Evolutionary conservation across 495 filamentous ascomycete species (phyloP).

Genomic region (Aspergillus affinis): DNA sequence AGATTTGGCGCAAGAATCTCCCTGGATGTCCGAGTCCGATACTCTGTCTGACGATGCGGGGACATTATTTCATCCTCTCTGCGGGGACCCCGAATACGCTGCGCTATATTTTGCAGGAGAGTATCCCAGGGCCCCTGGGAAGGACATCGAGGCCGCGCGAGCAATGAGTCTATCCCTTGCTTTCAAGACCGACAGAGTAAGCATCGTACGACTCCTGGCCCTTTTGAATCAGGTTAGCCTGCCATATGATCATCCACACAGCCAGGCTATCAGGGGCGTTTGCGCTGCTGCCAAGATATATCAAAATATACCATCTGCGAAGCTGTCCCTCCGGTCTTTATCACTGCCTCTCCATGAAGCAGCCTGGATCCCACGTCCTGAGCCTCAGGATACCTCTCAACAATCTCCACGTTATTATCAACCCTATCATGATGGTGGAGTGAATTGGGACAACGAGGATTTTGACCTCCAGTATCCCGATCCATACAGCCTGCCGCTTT

Average conservation of each 20-base stretch:
- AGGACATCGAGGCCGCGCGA: not conserved
- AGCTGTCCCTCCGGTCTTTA: not conserved
- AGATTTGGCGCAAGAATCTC: not conserved
- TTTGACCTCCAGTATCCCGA: not conserved
- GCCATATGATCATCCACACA: not conserved
- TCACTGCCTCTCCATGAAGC: constrained; percentile 1
- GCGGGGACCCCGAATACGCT: not conserved
- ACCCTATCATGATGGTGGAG: not conserved
- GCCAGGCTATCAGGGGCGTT: not conserved
- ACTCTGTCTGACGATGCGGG: not conserved
- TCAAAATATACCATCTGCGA: not conserved
- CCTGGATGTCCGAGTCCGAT: not conserved
- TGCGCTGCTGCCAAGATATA: constrained; percentile 4
- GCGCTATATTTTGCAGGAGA: constrained; percentile 5
- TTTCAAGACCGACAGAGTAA: constrained; percentile 1
- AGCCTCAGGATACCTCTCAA: not conserved
- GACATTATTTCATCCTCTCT: not conserved
- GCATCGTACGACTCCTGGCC: not conserved
- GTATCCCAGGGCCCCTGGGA: not conserved
- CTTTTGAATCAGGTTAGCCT: constrained; percentile 2
- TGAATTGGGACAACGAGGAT: not conserved
- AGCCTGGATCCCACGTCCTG: not conserved
- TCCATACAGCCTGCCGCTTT: not conserved
- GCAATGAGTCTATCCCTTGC: not conserved
- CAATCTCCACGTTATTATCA: not conserved